Conservation (phyloP, 768 basidiomycete genomes). For the Podaxis sp. region DNA sequence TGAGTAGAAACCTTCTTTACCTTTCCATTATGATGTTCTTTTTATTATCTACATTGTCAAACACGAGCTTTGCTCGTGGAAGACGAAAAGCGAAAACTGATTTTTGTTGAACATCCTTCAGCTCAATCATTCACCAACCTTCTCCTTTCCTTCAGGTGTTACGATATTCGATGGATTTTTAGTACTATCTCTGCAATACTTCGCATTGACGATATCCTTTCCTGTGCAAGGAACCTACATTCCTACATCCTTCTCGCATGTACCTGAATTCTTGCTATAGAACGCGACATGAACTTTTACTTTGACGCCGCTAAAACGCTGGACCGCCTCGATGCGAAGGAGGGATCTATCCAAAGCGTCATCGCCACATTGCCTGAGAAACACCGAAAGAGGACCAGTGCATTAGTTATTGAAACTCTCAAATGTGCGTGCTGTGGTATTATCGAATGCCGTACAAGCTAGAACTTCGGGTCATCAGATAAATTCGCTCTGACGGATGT, state of each 20-base stretch:
- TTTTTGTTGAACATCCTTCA: constrained; percentile 24
- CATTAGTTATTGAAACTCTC: constrained; percentile 89
- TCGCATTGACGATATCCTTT: not conserved
- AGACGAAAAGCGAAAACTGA: constrained; percentile 39
- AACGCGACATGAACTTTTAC: constrained; percentile 84
- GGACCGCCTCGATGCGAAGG: constrained; percentile 81
- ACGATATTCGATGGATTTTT: constrained; percentile 5
- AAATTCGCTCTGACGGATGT: constrained; percentile 70
- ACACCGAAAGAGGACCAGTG: constrained; percentile 72
- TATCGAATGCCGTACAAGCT: constrained; percentile 7
- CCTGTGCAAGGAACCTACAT: not conserved
- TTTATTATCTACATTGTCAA: constrained; percentile 92
- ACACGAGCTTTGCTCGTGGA: constrained; percentile 42
- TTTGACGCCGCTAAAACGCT: constrained; percentile 82
- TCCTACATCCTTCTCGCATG: not conserved
- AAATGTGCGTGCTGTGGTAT: constrained; percentile 65
- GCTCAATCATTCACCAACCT: constrained; percentile 8
- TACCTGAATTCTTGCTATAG: constrained; percentile 27
- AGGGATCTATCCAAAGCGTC: constrained; percentile 90
- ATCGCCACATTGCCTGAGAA: constrained; percentile 70
- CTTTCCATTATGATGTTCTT: constrained; percentile 47
- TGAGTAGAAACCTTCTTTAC: constrained; percentile 15
- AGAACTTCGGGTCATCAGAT: constrained; percentile 43
- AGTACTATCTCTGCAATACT: not conserved
- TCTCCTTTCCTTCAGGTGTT: not conserved